phyloP scores from a whole-genome alignment of 2,329 filamentous ascomycete species.

The Fusarium cyanostomum region DNA sequence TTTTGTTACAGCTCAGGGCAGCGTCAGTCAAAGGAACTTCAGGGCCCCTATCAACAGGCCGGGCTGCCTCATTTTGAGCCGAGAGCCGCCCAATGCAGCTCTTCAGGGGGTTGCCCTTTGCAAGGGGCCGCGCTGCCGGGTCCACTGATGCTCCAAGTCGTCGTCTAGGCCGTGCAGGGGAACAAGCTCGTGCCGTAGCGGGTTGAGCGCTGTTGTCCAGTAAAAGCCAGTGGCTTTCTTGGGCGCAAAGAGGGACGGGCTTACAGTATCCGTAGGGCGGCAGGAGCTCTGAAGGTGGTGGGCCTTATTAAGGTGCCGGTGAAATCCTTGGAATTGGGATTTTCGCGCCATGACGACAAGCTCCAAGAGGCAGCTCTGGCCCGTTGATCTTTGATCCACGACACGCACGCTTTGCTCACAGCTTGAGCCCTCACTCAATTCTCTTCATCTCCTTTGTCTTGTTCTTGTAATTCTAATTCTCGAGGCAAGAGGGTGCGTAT shows the following conservation, averaged over 20 bases:
- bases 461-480: neutral
- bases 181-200: too few relatives aligned
- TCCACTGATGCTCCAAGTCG: constrained; percentile 4
- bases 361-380: constrained; percentile 4
- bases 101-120: constrained; percentile 9
- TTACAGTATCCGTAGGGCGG: too few relatives aligned
- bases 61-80: constrained; percentile 9
- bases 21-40: constrained; percentile 3
- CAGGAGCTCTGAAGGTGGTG: too few relatives aligned
- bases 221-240: constrained; percentile 7
- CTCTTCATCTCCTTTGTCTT: neutral
- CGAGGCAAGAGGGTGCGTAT: neutral
- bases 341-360: constrained; percentile 35
- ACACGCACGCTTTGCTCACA: neutral
- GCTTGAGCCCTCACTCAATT: constrained; percentile 2
- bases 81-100: constrained; percentile 16
- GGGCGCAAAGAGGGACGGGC: neutral
- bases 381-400: constrained; percentile 1
- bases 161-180: too few relatives aligned
- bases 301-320: neutral
- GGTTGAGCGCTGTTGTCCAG: neutral
- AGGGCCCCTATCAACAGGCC: constrained; percentile 4
- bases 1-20: constrained; percentile 3
- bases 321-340: constrained; percentile 39
- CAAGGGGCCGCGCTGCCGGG: constrained; percentile 6